These are phyloP conservation scores for Melastoma candidum DNA, from an alignment of 441 rosid genomes.

Conservation along the genomic window DNA sequence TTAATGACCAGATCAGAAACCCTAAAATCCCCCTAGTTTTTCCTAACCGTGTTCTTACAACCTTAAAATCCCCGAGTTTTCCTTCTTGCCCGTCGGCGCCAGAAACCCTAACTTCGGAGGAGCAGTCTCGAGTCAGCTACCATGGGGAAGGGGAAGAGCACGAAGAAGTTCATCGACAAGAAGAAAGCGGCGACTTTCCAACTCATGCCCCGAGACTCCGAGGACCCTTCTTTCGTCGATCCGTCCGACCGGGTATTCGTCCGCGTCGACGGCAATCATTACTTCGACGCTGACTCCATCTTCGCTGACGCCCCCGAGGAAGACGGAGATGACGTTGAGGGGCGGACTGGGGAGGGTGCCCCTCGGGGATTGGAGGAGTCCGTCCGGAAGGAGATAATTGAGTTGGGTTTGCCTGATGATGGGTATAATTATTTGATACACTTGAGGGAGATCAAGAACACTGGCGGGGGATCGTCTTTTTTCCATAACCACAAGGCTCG, in stretches of 20 bases:
- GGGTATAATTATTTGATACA: constrained; percentile 80
- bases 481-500: constrained; percentile 53
- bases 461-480: constrained; percentile 69
- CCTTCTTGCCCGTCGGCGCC: too few relatives aligned
- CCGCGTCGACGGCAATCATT: constrained; percentile 54
- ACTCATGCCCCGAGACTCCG: constrained; percentile 61
- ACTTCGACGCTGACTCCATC: constrained; percentile 23
- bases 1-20: too few relatives aligned
- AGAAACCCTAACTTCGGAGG: too few relatives aligned
- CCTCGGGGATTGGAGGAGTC: not conserved
- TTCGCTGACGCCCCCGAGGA: constrained; percentile 8
- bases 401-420: constrained; percentile 85
- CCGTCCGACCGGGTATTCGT: constrained; percentile 62
- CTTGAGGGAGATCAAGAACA: constrained; percentile 68
- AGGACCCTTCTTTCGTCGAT: constrained; percentile 42
- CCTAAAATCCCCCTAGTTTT: too few relatives aligned
- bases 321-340: not conserved
- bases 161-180: constrained; percentile 82
- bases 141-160: constrained; percentile 44
- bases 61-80: too few relatives aligned
- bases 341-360: not conserved
- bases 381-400: constrained; percentile 66
- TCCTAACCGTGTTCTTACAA: too few relatives aligned
- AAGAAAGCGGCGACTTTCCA: constrained; percentile 75
- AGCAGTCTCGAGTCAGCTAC: too few relatives aligned